Conservation (phyloP, 2,329 filamentous ascomycete genomes). For the Stemphylium lycopersici region DNA sequence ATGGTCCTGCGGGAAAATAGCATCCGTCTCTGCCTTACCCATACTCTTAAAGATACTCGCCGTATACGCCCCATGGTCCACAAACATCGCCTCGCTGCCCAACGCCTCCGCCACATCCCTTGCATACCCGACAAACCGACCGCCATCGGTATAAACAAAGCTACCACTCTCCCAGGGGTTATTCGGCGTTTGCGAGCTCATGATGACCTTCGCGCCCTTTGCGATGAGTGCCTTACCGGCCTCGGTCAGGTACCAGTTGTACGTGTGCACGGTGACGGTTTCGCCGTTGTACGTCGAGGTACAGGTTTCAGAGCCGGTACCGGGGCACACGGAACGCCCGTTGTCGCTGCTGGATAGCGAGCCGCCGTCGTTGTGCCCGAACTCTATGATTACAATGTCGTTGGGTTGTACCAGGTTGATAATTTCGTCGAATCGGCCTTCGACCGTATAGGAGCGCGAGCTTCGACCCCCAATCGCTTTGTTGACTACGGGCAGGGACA, state of each 20-base stretch:
- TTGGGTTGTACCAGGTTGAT: constrained; percentile 59
- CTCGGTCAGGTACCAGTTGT: constrained; percentile 64
- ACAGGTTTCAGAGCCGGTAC: constrained; percentile 61
- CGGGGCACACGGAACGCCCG: constrained; percentile 65
- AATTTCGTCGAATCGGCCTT: constrained; percentile 68
- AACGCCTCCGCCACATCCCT: constrained; percentile 54
- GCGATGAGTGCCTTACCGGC: constrained; percentile 60
- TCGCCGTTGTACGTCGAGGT: constrained; percentile 58
- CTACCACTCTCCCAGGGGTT: constrained; percentile 66
- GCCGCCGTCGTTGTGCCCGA: constrained; percentile 75
- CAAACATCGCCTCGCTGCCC: constrained; percentile 56
- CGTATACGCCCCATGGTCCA: constrained; percentile 66
- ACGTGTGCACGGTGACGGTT: constrained; percentile 65
- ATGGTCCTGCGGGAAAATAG: constrained; percentile 65
- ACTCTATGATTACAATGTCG: constrained; percentile 73
- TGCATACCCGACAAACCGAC: constrained; percentile 64
- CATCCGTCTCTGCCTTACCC: constrained; percentile 58
- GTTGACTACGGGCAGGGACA: constrained; percentile 63
- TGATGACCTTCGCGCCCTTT: constrained; percentile 65
- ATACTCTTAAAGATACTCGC: constrained; percentile 60
- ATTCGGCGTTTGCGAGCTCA: constrained; percentile 66
- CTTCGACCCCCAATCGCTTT: constrained; percentile 69
- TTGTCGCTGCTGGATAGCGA: constrained; percentile 62
- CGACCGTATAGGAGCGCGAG: constrained; percentile 69
- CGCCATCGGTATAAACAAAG: constrained; percentile 54